phyloP scores from a whole-genome alignment of 148 eudicot genomes.

The Dysphania ambrosioides region DNA sequence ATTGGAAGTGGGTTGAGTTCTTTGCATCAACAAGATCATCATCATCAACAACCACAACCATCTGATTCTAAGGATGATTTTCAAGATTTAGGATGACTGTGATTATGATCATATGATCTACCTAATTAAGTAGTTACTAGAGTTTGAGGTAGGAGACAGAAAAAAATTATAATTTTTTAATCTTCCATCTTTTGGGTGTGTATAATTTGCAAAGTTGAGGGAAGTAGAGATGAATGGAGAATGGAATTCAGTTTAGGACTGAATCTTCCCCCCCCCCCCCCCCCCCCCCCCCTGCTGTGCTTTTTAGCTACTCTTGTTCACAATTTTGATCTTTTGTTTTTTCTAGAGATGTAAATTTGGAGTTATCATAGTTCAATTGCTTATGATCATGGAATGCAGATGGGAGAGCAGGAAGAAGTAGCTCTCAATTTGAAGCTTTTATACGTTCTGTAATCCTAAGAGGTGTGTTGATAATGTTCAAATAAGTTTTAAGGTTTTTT shows the following conservation, averaged over 20 bases:
- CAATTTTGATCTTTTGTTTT: too few species aligned
- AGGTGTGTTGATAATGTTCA: slow-evolving; percentile 27
- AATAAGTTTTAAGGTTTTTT: neutral
- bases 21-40: slow-evolving; percentile 37
- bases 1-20: slow-evolving; percentile 26
- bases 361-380: slow-evolving; percentile 21
- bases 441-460: slow-evolving; percentile 23
- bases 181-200: slow-evolving; percentile 13
- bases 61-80: slow-evolving; percentile 54
- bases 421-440: slow-evolving; percentile 26
- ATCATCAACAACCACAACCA: slow-evolving; percentile 29
- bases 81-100: slow-evolving; percentile 48
- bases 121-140: slow-evolving; percentile 13
- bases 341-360: too few species aligned
- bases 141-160: neutral
- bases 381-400: slow-evolving; percentile 32
- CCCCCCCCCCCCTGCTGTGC: too few species aligned
- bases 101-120: too few species aligned
- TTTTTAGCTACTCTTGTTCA: slow-evolving; percentile 12
- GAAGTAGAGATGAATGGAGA: slow-evolving; percentile 12
- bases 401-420: slow-evolving; percentile 25
- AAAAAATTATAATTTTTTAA: slow-evolving; percentile 12
- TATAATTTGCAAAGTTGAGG: slow-evolving; percentile 13
- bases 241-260: slow-evolving; percentile 15
- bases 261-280: neutral